These are phyloP conservation scores for Cryptosporidium tyzzeri DNA, from an alignment of 169 alveolate species.

Conservation along the genomic window DNA sequence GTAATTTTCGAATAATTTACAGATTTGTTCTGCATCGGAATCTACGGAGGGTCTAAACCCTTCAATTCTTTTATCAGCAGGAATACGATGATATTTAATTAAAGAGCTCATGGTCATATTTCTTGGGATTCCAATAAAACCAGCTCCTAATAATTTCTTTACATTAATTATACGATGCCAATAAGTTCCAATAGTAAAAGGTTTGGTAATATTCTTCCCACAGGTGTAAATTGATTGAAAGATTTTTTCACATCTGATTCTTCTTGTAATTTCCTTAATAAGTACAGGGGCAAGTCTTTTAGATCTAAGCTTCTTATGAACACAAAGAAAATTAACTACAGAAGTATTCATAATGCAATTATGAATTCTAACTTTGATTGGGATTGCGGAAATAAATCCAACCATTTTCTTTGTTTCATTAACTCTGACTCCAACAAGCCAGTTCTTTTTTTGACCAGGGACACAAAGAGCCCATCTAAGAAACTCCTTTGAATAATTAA, in stretches of 20 bases:
- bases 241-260: conserved; percentile 92
- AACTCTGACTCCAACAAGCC: conserved; percentile 94
- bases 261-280: conserved; percentile 97
- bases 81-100: conserved; percentile 88
- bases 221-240: conserved; percentile 98
- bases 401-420: conserved; percentile 86
- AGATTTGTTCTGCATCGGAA: conserved; percentile 78
- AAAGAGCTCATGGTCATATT: conserved; percentile 92
- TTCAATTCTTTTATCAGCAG: conserved; percentile 80
- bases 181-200: conserved; percentile 92
- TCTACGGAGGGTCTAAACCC: conserved; percentile 76
- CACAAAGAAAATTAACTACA: conserved; percentile 97
- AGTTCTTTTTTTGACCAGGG: conserved; percentile 89
- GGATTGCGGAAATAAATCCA: conserved; percentile 96
- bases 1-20: conserved; percentile 91
- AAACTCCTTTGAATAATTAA: conserved; percentile 95
- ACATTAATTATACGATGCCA: conserved; percentile 87
- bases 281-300: conserved; percentile 91
- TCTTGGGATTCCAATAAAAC: conserved; percentile 86
- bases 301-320: conserved; percentile 96
- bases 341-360: conserved; percentile 88
- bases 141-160: conserved; percentile 83
- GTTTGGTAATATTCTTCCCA: conserved; percentile 95
- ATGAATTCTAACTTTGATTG: conserved; percentile 87
- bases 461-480: conserved; percentile 96